Conservation (phyloP, 129 eudicot genomes). For the Rutidosis leptorrhynchoides region DNA sequence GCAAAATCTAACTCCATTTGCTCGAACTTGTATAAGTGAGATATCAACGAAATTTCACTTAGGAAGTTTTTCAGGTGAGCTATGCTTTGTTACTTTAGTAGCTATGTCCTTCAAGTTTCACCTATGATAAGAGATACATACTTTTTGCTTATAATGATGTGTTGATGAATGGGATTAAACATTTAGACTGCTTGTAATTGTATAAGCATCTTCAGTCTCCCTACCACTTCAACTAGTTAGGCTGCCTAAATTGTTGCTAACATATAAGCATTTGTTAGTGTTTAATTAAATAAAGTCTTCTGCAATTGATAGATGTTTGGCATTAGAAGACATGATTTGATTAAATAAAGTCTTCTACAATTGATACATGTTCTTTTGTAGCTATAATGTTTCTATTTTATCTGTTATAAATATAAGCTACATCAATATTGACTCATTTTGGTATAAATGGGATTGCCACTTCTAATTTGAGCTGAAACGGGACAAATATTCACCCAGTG, state of each 20-base stretch:
- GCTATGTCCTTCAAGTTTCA: background rate
- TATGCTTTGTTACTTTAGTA: slow-evolving; percentile 5
- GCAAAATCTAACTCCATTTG: slow-evolving; percentile 81
- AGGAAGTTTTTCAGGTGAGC: slow-evolving; percentile 84
- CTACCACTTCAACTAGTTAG: background rate
- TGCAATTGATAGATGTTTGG: no score
- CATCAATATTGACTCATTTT: background rate
- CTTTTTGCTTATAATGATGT: background rate
- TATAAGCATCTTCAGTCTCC: background rate
- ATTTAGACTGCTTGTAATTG: background rate
- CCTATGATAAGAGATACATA: background rate
- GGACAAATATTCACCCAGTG: no score
- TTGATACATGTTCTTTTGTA: background rate
- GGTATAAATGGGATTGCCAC: background rate
- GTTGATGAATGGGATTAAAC: background rate
- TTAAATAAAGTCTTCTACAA: background rate
- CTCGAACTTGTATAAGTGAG: slow-evolving; percentile 67
- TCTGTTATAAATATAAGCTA: no score
- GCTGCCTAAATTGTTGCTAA: background rate
- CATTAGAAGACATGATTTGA: background rate
- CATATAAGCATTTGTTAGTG: background rate
- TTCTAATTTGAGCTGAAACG: background rate
- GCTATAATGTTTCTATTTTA: background rate
- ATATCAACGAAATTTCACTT: slow-evolving; percentile 68
- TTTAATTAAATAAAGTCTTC: no score